These are phyloP conservation scores for Melianthus villosus DNA, from an alignment of 441 rosid species.

Conservation along the genomic window DNA sequence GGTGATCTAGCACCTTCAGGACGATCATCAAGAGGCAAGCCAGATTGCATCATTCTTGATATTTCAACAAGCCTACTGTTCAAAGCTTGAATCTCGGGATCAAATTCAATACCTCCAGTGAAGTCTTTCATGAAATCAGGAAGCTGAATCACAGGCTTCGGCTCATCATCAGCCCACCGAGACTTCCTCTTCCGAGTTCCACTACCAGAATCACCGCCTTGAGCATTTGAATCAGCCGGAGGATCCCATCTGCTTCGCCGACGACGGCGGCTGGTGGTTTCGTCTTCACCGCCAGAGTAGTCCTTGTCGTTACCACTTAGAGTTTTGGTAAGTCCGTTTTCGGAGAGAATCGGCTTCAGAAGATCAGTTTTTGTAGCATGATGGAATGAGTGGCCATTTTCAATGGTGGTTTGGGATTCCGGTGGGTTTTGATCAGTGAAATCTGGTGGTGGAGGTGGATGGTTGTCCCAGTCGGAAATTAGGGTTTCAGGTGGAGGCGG, in stretches of 20 bases:
- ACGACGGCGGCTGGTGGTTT: conserved; percentile 51
- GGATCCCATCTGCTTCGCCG: conserved; percentile 84
- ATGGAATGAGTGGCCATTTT: conserved; percentile 6
- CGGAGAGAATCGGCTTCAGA: conserved; percentile 29
- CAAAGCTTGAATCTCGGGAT: conserved; percentile 72
- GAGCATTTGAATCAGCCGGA: conserved; percentile 23
- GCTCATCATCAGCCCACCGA: conserved; percentile 87
- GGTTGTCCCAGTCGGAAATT: conserved; percentile 9
- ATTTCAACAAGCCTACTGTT: conserved; percentile 72
- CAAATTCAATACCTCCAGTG: conserved; percentile 80
- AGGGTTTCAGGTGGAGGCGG: conserved; percentile 9
- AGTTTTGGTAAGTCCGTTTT: conserved; percentile 44
- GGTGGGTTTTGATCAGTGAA: conserved; percentile 4
- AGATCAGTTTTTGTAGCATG: conserved; percentile 12
- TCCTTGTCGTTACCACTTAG: conserved; percentile 54
- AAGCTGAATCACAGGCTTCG: conserved; percentile 61
- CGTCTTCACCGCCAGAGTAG: conserved; percentile 78
- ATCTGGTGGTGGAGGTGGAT: conserved; percentile 1
- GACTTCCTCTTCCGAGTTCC: conserved; percentile 66
- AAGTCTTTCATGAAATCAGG: conserved; percentile 92
- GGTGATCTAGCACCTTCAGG: conserved; percentile 91
- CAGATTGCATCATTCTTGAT: conserved; percentile 63
- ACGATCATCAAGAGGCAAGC: conserved; percentile 65
- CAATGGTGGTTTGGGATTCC: conserved; percentile 3
- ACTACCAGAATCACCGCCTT: conserved; percentile 23